Conservation (phyloP, 2,329 filamentous ascomycete species). For the Alternaria conjuncta region DNA sequence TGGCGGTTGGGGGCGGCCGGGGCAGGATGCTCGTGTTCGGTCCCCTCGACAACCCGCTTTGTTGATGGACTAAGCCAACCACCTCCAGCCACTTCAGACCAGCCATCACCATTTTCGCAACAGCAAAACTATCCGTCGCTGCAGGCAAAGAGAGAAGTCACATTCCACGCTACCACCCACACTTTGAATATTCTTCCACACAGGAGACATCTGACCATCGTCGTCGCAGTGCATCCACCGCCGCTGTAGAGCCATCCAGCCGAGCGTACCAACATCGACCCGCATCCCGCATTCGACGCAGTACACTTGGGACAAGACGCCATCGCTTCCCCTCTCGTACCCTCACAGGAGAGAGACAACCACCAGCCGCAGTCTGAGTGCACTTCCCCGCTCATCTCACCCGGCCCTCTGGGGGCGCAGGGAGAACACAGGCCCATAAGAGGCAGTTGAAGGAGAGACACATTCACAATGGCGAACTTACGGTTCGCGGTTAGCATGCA, state of each 20-base stretch:
- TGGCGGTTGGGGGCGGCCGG: slow-evolving; percentile 22
- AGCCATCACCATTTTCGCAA: slow-evolving; percentile 42
- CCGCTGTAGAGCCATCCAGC: slow-evolving; percentile 34
- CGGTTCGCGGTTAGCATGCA: slow-evolving; percentile 60
- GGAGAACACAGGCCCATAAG: slow-evolving; percentile 35
- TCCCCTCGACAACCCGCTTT: slow-evolving; percentile 26
- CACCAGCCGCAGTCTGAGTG: slow-evolving; percentile 33
- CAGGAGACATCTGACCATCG: slow-evolving; percentile 41
- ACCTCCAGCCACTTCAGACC: slow-evolving; percentile 36
- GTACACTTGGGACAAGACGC: slow-evolving; percentile 28
- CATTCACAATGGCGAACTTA: slow-evolving; percentile 55
- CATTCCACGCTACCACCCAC: slow-evolving; percentile 47
- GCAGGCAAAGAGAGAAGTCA: slow-evolving; percentile 36
- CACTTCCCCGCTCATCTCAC: slow-evolving; percentile 39
- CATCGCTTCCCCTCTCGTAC: slow-evolving; percentile 28
- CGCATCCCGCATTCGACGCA: slow-evolving; percentile 25
- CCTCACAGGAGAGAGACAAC: slow-evolving; percentile 20
- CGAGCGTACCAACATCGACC: slow-evolving; percentile 22
- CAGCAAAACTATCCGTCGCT: slow-evolving; percentile 41
- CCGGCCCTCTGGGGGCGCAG: slow-evolving; percentile 53
- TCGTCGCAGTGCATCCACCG: slow-evolving; percentile 40
- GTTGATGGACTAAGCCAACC: slow-evolving; percentile 20
- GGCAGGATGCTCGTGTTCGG: slow-evolving; percentile 28
- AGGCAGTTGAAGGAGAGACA: slow-evolving; percentile 32
- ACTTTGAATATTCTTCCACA: slow-evolving; percentile 25